Percentiles rank a stretch among this genome's conserved stretches.
phyloP scores from a whole-genome alignment of 225 moss, liverwort and hornwort species.

The Pseudoscleropodium purum region DNA sequence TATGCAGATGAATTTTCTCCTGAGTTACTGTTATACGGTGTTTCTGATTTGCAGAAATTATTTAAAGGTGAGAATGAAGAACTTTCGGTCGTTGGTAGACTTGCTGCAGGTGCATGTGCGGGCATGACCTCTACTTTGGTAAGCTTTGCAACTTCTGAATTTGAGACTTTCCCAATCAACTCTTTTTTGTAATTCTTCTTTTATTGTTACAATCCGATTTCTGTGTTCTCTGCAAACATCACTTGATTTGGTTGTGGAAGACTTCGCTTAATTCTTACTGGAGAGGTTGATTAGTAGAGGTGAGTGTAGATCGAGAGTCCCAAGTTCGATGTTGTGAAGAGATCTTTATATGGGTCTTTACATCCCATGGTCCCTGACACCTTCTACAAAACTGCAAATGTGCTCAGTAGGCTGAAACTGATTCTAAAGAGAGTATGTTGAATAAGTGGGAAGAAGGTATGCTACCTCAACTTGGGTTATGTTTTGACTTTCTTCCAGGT shows the following conservation, averaged over 20 bases:
- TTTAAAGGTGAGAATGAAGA: constrained; percentile 62
- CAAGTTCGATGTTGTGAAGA: not conserved
- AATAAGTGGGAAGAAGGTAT: not conserved
- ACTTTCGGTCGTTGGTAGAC: constrained; percentile 59
- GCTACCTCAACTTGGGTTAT: not conserved
- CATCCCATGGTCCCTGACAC: not conserved
- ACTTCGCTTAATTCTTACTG: not conserved
- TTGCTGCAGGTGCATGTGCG: constrained; percentile 80
- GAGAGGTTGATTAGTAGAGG: not conserved
- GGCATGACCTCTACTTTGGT: constrained; percentile 96
- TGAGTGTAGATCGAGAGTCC: not conserved
- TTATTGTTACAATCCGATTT: not conserved
- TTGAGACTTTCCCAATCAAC: not conserved
- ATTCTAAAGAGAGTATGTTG: not conserved
- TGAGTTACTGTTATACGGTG: not conserved
- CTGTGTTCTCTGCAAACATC: not conserved
- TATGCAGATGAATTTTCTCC: not conserved
- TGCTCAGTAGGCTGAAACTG: not conserved
- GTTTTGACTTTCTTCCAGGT: constrained; percentile 23
- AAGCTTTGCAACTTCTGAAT: not conserved
- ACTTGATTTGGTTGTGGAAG: not conserved
- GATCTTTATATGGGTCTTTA: not conserved
- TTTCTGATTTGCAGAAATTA: constrained; percentile 31
- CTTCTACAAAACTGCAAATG: not conserved
- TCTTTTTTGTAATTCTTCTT: not conserved